These are phyloP conservation scores for Pyrenochaeta sp. DNA, from an alignment of 2,329 filamentous ascomycete species.

Conservation along the genomic window DNA sequence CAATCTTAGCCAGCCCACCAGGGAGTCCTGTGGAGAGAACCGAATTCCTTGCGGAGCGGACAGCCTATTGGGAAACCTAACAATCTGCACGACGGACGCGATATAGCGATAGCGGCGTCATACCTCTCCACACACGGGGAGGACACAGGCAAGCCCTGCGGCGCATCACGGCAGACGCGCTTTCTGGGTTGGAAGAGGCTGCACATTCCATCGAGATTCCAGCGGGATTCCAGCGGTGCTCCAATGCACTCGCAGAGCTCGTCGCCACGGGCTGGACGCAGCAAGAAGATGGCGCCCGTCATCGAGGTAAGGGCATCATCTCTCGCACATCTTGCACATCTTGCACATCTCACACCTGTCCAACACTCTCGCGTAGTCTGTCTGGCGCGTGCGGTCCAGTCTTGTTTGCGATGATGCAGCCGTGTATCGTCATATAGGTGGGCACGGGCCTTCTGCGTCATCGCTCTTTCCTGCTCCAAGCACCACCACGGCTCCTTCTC, in stretches of 20 bases:
- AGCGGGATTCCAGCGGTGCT: background rate
- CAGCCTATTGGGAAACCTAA: slow-evolving; percentile 21
- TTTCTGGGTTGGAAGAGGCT: slow-evolving; percentile 6
- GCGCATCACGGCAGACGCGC: no score
- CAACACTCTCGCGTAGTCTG: slow-evolving; percentile 18
- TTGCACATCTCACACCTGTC: no score
- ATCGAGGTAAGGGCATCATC: slow-evolving; percentile 41
- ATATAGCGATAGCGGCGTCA: slow-evolving; percentile 35
- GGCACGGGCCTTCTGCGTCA: slow-evolving; percentile 26
- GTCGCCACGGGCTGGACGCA: slow-evolving; percentile 22
- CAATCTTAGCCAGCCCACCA: no score
- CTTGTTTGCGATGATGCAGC: slow-evolving; percentile 35
- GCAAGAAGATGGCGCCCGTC: slow-evolving; percentile 38
- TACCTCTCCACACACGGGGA: slow-evolving; percentile 23
- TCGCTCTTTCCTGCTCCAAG: slow-evolving; percentile 23
- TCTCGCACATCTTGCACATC: slow-evolving; percentile 11
- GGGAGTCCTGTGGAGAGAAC: no score
- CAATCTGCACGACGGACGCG: slow-evolving; percentile 31
- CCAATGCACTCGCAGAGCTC: slow-evolving; percentile 31
- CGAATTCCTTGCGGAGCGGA: no score
- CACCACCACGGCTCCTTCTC: slow-evolving; percentile 5
- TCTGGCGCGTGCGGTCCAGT: slow-evolving; percentile 14
- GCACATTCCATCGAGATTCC: slow-evolving; percentile 8
- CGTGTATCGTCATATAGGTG: slow-evolving; percentile 12
- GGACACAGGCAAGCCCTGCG: background rate